phyloP scores from a whole-genome alignment of 148 eudicot genomes.

The Limonium bicolor region DNA sequence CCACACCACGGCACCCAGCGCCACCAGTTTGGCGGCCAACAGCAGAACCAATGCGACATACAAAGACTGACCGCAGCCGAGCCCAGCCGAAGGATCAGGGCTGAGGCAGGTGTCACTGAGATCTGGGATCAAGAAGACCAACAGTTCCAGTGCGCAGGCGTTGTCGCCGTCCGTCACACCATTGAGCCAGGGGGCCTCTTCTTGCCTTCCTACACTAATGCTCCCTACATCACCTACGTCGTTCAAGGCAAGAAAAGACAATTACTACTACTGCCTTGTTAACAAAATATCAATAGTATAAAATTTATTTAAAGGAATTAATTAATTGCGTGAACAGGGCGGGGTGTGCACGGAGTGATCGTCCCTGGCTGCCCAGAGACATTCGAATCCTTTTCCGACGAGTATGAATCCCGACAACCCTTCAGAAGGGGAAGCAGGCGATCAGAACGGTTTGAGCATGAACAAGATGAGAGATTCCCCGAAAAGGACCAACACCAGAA shows the following conservation, averaged over 20 bases:
- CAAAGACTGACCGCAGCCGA: slow-evolving; percentile 32
- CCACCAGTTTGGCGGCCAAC: slow-evolving; percentile 12
- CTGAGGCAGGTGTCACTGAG: slow-evolving; percentile 46
- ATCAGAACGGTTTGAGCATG: neutral
- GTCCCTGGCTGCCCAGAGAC: slow-evolving; percentile 54
- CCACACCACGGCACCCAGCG: slow-evolving; percentile 1
- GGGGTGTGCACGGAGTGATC: slow-evolving; percentile 28
- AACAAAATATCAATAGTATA: neutral
- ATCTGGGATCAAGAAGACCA: slow-evolving; percentile 25
- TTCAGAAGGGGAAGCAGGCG: neutral
- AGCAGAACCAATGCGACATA: slow-evolving; percentile 23
- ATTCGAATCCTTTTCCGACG: slow-evolving; percentile 14
- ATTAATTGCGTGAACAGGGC: neutral
- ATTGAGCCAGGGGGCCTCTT: slow-evolving; percentile 39
- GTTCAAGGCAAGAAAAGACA: slow-evolving; percentile 25
- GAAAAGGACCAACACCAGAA: slow-evolving; percentile 41
- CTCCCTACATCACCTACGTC: slow-evolving; percentile 33
- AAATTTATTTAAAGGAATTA: neutral
- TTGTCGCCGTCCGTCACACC: slow-evolving; percentile 18
- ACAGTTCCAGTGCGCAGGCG: slow-evolving; percentile 43
- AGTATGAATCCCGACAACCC: neutral
- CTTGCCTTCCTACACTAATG: slow-evolving; percentile 42
- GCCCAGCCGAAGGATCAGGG: slow-evolving; percentile 15
- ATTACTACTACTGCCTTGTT: too few species aligned
- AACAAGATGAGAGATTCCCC: neutral